phyloP scores from a whole-genome alignment of 2,329 filamentous ascomycete species.

The Sporothrix luriei region DNA sequence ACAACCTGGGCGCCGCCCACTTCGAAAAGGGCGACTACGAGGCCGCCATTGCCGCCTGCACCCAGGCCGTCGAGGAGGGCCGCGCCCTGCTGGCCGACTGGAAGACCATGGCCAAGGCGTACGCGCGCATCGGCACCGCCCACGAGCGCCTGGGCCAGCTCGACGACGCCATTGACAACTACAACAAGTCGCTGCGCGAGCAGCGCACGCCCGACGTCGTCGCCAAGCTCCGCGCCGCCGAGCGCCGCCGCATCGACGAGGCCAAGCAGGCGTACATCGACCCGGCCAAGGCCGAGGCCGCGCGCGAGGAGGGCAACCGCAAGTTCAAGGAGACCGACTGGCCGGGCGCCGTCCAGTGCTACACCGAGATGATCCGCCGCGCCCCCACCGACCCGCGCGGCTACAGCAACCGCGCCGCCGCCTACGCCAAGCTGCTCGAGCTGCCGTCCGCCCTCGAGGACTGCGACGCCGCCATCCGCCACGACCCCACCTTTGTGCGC shows the following conservation, averaged over 20 bases:
- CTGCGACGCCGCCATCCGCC: slow-evolving; percentile 88
- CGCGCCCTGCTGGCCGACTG: slow-evolving; percentile 91
- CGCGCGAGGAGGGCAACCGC: slow-evolving; percentile 89
- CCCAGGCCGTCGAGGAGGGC: slow-evolving; percentile 86
- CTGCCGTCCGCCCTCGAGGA: slow-evolving; percentile 93
- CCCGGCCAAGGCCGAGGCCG: slow-evolving; percentile 90
- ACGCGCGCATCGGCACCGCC: slow-evolving; percentile 88
- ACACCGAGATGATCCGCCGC: slow-evolving; percentile 95
- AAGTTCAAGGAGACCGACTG: slow-evolving; percentile 98
- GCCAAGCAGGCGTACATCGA: slow-evolving; percentile 82
- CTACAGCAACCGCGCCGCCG: slow-evolving; percentile 95
- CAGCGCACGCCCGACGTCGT: slow-evolving; percentile 94
- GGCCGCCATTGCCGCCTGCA: slow-evolving; percentile 81
- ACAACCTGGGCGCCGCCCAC: slow-evolving; percentile 90
- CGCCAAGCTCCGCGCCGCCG: slow-evolving; percentile 84
- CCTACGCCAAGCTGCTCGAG: slow-evolving; percentile 93
- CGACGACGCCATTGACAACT: slow-evolving; percentile 78
- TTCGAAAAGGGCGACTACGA: slow-evolving; percentile 97
- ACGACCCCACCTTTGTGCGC: slow-evolving; percentile 87
- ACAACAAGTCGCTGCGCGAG: slow-evolving; percentile 91
- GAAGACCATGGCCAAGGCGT: slow-evolving; percentile 98
- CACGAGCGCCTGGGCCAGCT: slow-evolving; percentile 90
- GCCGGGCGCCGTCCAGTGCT: slow-evolving; percentile 91
- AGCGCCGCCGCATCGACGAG: slow-evolving; percentile 79
- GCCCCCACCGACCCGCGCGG: slow-evolving; percentile 89